Percentiles rank a stretch among this genome's conserved stretches.
Evolutionary conservation across 2,329 filamentous ascomycete species (phyloP).

Genomic region (Trichoderma endophyticum): DNA sequence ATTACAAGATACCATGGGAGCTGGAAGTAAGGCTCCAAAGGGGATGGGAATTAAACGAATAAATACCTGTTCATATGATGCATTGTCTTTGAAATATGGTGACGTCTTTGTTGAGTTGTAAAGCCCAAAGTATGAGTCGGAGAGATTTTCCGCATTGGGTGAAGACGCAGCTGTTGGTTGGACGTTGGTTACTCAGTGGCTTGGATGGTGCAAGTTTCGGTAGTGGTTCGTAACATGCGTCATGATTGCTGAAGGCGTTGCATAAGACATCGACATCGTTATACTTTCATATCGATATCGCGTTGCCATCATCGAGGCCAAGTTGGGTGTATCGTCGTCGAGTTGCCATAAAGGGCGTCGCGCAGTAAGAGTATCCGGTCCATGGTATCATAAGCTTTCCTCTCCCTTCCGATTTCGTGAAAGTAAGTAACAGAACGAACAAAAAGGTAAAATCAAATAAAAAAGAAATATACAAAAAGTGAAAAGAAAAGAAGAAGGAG

Average conservation of each 20-base stretch:
- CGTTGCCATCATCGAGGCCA: background rate
- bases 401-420: background rate
- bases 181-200: background rate
- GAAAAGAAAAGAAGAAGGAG: background rate
- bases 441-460: background rate
- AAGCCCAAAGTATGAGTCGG: background rate
- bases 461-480: background rate
- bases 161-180: background rate
- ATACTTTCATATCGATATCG: background rate
- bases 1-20: slow-evolving; percentile 17
- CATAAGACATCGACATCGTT: background rate
- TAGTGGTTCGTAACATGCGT: background rate
- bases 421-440: background rate
- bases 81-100: background rate
- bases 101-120: background rate
- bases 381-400: background rate
- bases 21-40: background rate
- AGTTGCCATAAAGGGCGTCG: background rate
- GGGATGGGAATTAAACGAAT: slow-evolving; percentile 8
- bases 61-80: background rate
- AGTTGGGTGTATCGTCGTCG: background rate
- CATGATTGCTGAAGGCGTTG: background rate
- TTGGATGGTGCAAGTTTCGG: background rate
- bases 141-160: background rate
- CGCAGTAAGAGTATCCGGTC: background rate